Evolutionary conservation across 768 basidiomycete species (phyloP), one percentile per base, ranked within the genome.

Genomic region (Lactarius trivialis): DNA sequence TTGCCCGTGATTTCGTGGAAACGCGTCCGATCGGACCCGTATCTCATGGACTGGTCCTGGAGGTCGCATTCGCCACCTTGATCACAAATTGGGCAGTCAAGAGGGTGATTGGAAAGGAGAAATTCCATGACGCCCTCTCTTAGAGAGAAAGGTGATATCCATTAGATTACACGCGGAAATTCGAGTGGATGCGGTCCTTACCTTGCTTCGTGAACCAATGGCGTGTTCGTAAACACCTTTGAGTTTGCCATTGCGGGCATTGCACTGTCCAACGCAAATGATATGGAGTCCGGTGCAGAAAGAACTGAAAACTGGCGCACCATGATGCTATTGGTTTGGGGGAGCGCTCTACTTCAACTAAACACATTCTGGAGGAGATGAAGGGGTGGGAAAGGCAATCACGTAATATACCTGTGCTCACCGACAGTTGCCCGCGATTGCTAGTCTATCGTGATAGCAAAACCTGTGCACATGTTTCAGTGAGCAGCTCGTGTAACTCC

Each of bases 1-100:
- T 98, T 98, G 68, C 97, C 97, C 2, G 92, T 85, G 55, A 98
- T 92, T 77, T 99, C 97, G 77, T 98, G 97, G 85, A 98, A 98
- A 49, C 97, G 88, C 0, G 93, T 89, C 64, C 97, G 89, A 77
- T 99, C 97, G 7, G 95, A 90, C 45, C 97, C 97, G 71, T 98
- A 99, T 58, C 96, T 89, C 94, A 98, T 98, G 15, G 96, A 96
- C 75, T 98, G 96, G 76, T 98, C 96, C 78, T 98, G 96, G 8
- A 98, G 82, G 73, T 98, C 95, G 73, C 95, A 99, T 81, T 98
- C 95, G 61, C 97, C 96, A 72, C 95, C 96, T 76, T 98, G 95
- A 73, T 99, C 97, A 70, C 97, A 99, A 66, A 98, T 90, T 24
- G 97, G 97, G 75, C 97, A 99, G 73, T 99, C 97, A 60, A 99